Base-by-base conservation (phyloP, 2,329 filamentous ascomycete genomes). In the Neocatenulostroma microsporum region DNA sequence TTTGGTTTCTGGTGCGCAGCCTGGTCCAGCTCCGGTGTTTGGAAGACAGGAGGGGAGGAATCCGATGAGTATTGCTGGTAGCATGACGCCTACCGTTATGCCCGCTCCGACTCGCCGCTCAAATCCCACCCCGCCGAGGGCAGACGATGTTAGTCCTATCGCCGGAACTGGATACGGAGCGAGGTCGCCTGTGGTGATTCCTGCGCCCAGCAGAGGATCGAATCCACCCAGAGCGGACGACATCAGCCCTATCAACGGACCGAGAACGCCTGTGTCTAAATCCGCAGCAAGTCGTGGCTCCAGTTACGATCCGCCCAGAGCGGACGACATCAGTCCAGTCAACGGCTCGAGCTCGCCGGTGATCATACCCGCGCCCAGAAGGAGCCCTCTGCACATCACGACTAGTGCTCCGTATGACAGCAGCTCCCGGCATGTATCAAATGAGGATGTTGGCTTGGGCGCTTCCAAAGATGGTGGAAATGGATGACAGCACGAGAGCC, bases 281-380 rank as follows among this genome's bases (percentile, higher is more conserved):
- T 17, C 17, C 10, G 25, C 27, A 20, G 9, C 36, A 8, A 24
- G 10, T 8, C n/a, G n/a, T n/a, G n/a, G n/a, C n/a, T 15, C 18
- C 10, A 29, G 15, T 18, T 13, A 27, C 18, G 32, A n/a, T 5
- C 50, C 54, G 9, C 52, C 54, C 4, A 45, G 51, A 17, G 54
- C 52, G 3, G 50, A 54, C 27, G 54, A 55, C 27, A 50, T 56
- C 26, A 53, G 44, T 33, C 51, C 54, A n/a, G 44, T 42, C 9
- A 34, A 36, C 25, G 45, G 47, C 10, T 31, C 39, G 7, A 37
- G 32, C 5, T 42, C 35, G 10, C 45, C 44, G n/a, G 47, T 48
- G 3, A 40, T 55, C 7, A 43, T 56, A 3, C 47, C 52, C n/a
- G 52, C 53, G 21, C 50, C 51, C 6, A 31, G 42, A 19, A 35